phyloP scores from a whole-genome alignment of 305 asterid species.

The Solanum hybrid region DNA sequence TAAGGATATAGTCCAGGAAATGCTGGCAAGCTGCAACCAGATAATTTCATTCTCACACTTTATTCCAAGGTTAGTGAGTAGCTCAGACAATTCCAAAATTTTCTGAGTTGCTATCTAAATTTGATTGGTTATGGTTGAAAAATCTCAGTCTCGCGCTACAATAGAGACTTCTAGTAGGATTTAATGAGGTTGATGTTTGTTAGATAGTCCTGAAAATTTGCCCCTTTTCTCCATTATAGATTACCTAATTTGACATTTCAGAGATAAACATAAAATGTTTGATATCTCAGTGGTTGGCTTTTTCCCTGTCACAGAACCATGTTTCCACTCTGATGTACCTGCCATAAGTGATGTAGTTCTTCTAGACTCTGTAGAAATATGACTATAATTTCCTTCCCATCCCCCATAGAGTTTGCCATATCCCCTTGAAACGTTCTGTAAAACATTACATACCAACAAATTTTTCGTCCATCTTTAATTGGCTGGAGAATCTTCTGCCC shows the following conservation, averaged over 20 bases:
- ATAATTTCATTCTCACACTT: conserved; percentile 78
- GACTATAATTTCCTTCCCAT: not conserved
- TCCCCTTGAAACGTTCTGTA: not conserved
- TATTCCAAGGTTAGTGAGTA: conserved; percentile 60
- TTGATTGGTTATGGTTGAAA: not conserved
- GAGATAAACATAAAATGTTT: not conserved
- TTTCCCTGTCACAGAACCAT: not conserved
- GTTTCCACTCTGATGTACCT: not conserved
- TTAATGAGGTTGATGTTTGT: not conserved
- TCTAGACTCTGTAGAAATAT: not conserved
- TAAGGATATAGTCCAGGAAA: conserved; percentile 35
- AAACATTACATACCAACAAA: not conserved
- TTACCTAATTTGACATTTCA: not conserved
- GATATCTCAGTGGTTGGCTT: not conserved
- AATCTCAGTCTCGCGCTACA: not conserved
- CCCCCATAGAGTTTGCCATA: not conserved
- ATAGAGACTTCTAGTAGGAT: not conserved
- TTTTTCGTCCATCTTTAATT: not conserved
- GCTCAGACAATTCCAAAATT: not conserved
- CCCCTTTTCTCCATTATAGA: not conserved
- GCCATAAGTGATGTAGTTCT: not conserved
- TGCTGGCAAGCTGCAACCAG: conserved; percentile 44
- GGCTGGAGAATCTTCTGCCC: not conserved
- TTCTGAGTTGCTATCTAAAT: not conserved
- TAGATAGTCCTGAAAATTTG: not conserved